These are phyloP conservation scores for Zygoascus ofunaensis DNA, from an alignment of 805 yeast genomes.

Conservation along the genomic window DNA sequence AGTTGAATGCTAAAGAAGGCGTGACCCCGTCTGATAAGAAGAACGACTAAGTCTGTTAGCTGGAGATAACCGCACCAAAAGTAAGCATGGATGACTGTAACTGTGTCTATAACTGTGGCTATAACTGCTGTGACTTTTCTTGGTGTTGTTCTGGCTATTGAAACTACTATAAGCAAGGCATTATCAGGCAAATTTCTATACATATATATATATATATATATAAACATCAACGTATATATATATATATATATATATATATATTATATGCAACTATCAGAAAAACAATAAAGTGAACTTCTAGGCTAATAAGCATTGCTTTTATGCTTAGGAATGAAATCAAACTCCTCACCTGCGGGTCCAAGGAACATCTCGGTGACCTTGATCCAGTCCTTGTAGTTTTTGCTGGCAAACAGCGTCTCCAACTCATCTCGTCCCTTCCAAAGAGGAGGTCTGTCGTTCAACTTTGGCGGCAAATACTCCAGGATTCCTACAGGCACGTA, in stretches of 20 bases:
- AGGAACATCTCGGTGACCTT: conserved; percentile 90
- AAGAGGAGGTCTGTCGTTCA: conserved; percentile 88
- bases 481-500: conserved; percentile 91
- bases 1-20: conserved; percentile 25
- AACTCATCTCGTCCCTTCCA: conserved; percentile 91
- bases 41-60: conserved; percentile 20
- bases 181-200: background rate
- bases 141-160: too few species aligned
- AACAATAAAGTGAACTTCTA: background rate
- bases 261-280: background rate
- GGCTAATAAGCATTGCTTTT: conserved; percentile 68
- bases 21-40: conserved; percentile 21
- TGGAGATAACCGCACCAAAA: too few species aligned
- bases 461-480: conserved; percentile 76
- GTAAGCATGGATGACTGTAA: too few species aligned
- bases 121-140: too few species aligned
- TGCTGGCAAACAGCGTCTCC: conserved; percentile 79
- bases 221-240: background rate
- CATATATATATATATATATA: background rate
- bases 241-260: too few species aligned
- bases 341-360: conserved; percentile 70
- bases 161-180: too few species aligned
- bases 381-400: conserved; percentile 90
- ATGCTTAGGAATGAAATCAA: conserved; percentile 85
- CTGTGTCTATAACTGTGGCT: too few species aligned